These are phyloP conservation scores for Vitis rupestris DNA, from an alignment of 164 flowering plant genomes.

Conservation along the genomic window DNA sequence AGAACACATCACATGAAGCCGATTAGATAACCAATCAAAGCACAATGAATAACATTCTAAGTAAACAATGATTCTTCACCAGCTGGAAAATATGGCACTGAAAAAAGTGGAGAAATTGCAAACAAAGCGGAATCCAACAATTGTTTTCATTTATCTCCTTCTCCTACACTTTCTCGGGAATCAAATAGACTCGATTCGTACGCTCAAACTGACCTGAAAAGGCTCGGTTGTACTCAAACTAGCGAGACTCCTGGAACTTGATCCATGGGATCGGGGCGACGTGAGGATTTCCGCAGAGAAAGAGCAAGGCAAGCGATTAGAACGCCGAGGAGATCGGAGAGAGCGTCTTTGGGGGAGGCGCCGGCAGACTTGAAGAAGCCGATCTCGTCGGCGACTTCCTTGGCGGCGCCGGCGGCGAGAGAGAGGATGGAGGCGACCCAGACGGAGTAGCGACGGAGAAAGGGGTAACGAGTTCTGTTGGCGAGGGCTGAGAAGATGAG, in stretches of 20 bases:
- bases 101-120: no score
- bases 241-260: conserved; percentile 30
- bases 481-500: conserved; percentile 42
- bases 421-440: conserved; percentile 55
- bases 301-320: conserved; percentile 41
- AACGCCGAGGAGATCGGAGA: conserved; percentile 68
- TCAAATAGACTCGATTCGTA: no score
- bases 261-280: conserved; percentile 11
- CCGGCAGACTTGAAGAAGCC: conserved; percentile 78
- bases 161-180: no score
- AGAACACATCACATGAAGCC: no score
- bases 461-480: conserved; percentile 33
- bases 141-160: no score
- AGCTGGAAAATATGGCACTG: no score
- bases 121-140: no score
- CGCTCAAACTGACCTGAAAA: no score
- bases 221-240: conserved; percentile 26
- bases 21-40: no score
- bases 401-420: conserved; percentile 75
- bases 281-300: conserved; percentile 15
- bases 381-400: conserved; percentile 80
- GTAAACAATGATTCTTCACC: no score
- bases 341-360: conserved; percentile 70
- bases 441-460: conserved; percentile 56
- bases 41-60: no score